Base-by-base conservation (phyloP, 2,329 filamentous ascomycete species). In the Sporothrix euskadiensis region DNA sequence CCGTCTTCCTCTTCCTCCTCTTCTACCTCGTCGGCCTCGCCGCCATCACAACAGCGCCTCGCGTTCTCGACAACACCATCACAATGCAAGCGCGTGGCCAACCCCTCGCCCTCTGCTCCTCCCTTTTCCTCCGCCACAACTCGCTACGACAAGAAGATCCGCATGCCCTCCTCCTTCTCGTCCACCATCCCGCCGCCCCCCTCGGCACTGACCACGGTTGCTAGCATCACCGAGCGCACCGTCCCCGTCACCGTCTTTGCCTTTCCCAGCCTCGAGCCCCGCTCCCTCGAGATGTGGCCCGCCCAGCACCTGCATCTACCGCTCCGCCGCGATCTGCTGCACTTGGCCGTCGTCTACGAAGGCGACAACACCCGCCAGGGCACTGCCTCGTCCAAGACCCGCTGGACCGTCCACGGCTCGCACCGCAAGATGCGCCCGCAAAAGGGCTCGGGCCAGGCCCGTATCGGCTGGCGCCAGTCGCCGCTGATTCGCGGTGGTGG, bases 271-370 rank as follows among this genome's bases (percentile, higher is more conserved):
- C 90, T 98, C 83, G 94, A 98, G 82, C 96, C 96, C 32, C 85
- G 90, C 68, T 86, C 89, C 69, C 91, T 97, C 81, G 89, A 93
- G 80, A 83, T 89, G 78, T 98, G 94, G 85, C 90, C 92, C 56
- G 85, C 90, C 75, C 92, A 92, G 79, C 94, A 98, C 82, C 91
- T 99, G 61, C 85, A 92, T 80, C 89, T 98, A 47, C 96, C 96
- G 2, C 87, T 97, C 65, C 92, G 96, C 74, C 91, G 92, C 81
- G 96, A 99, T 82, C 90, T 99, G 76, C 90, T 99, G 71, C 95
- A 99, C 84, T 90, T 93, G 76, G 96, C 96, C 74, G 89, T 99
- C 74, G 84, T 97, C 78, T 98, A 92, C 86, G 96, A 99, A 84
- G 96, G 93, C 77, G 95, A 98, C 84, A 89, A 86, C 79, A 92